These are phyloP conservation scores for Sphagnum fallax DNA, from an alignment of 228 moss, liverwort and hornwort species.

Conservation along the genomic window DNA sequence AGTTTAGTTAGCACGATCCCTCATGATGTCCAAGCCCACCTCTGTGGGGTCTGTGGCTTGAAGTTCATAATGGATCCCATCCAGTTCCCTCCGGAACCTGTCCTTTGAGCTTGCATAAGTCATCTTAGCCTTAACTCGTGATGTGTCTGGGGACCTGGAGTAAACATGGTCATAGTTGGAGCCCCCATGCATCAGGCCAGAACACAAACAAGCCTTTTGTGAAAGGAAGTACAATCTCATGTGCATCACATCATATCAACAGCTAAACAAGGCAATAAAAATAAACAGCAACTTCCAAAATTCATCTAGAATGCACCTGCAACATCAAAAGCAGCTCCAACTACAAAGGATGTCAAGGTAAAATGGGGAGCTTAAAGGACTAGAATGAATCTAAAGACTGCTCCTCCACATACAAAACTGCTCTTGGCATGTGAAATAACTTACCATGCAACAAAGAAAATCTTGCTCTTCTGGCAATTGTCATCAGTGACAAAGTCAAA, in stretches of 20 bases:
- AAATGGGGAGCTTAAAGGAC: no score
- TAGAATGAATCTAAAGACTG: no score
- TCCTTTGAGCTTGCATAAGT: conserved; percentile 96
- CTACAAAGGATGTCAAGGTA: no score
- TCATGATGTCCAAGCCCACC: conserved; percentile 97
- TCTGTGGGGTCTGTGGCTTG: conserved; percentile 96
- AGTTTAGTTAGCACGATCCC: conserved; percentile 72
- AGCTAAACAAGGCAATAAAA: no score
- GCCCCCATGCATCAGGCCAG: background rate
- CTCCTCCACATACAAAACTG: no score
- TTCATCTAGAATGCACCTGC: no score
- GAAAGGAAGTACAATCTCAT: background rate
- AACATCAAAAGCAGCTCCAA: no score
- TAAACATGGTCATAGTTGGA: conserved; percentile 2
- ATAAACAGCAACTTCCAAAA: no score
- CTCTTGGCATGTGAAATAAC: conserved; percentile 1
- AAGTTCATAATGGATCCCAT: conserved; percentile 84
- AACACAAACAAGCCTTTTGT: background rate
- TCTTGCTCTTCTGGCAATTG: conserved; percentile 99
- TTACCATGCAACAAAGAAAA: conserved; percentile 89
- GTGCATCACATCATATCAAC: no score
- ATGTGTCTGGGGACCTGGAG: conserved; percentile 63
- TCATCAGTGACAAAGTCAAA: conserved; percentile 83
- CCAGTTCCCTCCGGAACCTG: conserved; percentile 82
- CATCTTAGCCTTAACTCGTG: conserved; percentile 90